A percentile compares a stretch with the other conserved stretches of the same genome.
Evolutionary conservation across 108 stramenopile species (phyloP).

Genomic region (Cyclotella baltica): DNA sequence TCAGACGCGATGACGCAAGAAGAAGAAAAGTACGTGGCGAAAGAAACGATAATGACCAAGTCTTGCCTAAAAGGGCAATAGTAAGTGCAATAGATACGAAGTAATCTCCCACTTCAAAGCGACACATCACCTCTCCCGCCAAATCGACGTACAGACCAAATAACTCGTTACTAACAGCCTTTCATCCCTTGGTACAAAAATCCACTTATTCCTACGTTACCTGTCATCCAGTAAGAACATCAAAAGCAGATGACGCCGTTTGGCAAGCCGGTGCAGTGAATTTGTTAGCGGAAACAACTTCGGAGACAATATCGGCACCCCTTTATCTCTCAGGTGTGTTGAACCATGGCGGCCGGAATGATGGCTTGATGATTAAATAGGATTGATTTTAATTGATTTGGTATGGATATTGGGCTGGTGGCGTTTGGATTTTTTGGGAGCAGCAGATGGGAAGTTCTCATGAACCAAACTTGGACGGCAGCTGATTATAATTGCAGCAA

Average conservation of each 20-base stretch:
- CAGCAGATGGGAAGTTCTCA: too few relatives aligned
- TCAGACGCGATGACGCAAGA: not conserved
- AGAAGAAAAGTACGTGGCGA: not conserved
- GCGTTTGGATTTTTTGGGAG: too few relatives aligned
- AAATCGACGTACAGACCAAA: constrained; percentile 1
- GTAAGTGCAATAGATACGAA: not conserved
- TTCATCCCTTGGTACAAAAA: not conserved
- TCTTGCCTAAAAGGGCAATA: not conserved
- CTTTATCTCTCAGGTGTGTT: constrained; percentile 11
- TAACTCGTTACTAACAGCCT: not conserved
- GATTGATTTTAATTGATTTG: too few relatives aligned
- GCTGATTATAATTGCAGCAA: too few relatives aligned
- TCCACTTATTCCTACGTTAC: constrained; percentile 17
- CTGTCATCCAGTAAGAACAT: not conserved
- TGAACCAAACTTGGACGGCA: too few relatives aligned
- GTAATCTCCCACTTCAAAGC: not conserved
- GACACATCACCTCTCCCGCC: not conserved
- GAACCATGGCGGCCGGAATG: not conserved
- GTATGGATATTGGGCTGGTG: too few relatives aligned
- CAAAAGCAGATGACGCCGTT: too few relatives aligned
- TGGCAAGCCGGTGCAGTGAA: not conserved
- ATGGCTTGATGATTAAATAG: not conserved
- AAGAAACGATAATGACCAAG: not conserved
- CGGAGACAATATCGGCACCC: not conserved
- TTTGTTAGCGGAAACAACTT: not conserved